Base-by-base conservation (phyloP, 106 monocot species). In the Iris macrosiphon region DNA sequence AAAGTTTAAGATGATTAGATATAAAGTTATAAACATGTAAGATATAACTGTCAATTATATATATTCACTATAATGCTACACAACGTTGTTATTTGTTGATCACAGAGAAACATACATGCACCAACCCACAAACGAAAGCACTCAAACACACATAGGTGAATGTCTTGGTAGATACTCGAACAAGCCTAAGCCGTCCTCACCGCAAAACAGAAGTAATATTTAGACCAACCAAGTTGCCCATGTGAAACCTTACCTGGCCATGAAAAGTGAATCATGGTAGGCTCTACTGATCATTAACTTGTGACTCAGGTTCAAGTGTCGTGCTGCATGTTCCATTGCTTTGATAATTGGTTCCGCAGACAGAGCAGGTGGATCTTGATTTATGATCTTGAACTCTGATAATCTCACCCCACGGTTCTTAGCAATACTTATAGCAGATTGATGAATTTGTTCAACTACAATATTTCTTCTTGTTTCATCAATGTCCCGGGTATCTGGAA, bases 201-300 rank as follows among this genome's bases (percentile, higher is more conserved):
- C n/a, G n/a, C n/a, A n/a, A n/a, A n/a, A n/a, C n/a, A n/a, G n/a
- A n/a, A n/a, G n/a, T n/a, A n/a, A n/a, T 19, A 50, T 4, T 27
- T n/a, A 4, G 7, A 50, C 48, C 17, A 19, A 6, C 2, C 5
- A 48, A 27, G 25, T 48, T 24, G 25, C 9, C 1, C 12, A 11
- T 25, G 20, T 20, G 12, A 34, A 2, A 18, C 17, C 33, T 55
- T 70, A 96, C 96, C 96, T 96, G 61, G 90, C 85, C 96, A 96
- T 96, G 72, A 96, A 96, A 35, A 96, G 70, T 2, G 96, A 96
- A 73, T 96, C 96, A 58, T 96, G 96, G 50, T 96, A 96, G 21
- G 96, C 96, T 78, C 96, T 76, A 57, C 96, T 96, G 24, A 96
- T 96, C 96, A 96, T 90, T 25, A 74, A 44, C 57, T 80, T 89